Percentiles rank a stretch among this genome's conserved stretches.
These are phyloP conservation scores for Phanerochaete carnosa DNA, from an alignment of 768 basidiomycete species.

Conservation along the genomic window DNA sequence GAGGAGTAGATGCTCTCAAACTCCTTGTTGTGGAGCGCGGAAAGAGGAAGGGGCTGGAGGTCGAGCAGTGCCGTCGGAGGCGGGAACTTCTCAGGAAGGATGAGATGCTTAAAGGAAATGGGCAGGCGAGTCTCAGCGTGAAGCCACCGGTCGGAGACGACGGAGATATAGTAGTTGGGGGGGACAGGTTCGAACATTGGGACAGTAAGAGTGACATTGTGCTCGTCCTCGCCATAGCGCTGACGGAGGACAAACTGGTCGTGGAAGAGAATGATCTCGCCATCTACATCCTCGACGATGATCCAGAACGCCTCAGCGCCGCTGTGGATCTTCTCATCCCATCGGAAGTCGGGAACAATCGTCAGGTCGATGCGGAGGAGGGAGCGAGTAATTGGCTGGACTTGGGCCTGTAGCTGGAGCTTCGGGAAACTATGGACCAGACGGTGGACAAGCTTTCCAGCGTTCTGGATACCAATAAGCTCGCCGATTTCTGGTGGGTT, in stretches of 20 bases:
- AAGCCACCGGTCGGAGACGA: conserved; percentile 94
- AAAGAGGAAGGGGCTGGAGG: conserved; percentile 84
- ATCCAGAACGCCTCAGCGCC: conserved; percentile 88
- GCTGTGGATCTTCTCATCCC: conserved; percentile 95
- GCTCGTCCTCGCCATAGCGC: conserved; percentile 89
- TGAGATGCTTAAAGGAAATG: conserved; percentile 96
- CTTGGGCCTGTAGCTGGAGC: conserved; percentile 92
- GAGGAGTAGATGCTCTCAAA: conserved; percentile 85
- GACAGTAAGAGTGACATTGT: conserved; percentile 91
- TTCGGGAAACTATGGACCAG: conserved; percentile 97
- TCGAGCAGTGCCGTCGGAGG: conserved; percentile 90
- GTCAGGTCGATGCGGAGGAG: conserved; percentile 90
- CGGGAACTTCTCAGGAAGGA: conserved; percentile 96
- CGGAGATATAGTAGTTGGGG: conserved; percentile 96
- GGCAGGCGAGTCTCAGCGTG: conserved; percentile 94
- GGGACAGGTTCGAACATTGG: conserved; percentile 97
- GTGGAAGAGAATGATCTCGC: conserved; percentile 93
- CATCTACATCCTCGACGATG: conserved; percentile 95
- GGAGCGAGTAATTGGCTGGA: conserved; percentile 93
- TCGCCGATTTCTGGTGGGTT: conserved; percentile 92
- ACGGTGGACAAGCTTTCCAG: conserved; percentile 86
- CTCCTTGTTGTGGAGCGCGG: conserved; percentile 90
- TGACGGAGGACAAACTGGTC: conserved; percentile 91
- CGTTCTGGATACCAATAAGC: conserved; percentile 89
- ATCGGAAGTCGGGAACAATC: conserved; percentile 96